A percentile compares a stretch with the other conserved stretches of the same genome.
Conservation (phyloP, 2,329 filamentous ascomycete species). For the Microdochium nivale region DNA sequence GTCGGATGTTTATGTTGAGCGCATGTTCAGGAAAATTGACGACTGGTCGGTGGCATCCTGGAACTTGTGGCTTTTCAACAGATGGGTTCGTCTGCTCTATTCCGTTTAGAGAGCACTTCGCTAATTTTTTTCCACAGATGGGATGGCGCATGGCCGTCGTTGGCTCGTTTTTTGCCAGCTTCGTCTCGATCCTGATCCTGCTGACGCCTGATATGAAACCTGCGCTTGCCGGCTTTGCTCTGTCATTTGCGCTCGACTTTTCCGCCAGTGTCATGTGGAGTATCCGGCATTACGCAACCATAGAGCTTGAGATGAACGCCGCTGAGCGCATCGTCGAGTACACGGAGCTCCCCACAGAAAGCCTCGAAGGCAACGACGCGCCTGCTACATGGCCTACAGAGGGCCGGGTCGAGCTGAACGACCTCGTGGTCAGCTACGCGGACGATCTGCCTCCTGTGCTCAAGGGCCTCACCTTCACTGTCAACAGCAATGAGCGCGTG, state of each 20-base stretch:
- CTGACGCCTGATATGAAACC: constrained; percentile 53
- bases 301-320: constrained; percentile 74
- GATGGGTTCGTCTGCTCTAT: constrained; percentile 40
- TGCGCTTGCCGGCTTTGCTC: constrained; percentile 64
- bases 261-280: constrained; percentile 55
- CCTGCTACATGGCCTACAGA: constrained; percentile 69
- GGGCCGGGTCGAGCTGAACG: constrained; percentile 63
- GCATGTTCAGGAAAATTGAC: constrained; percentile 65
- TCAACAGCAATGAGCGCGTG: constrained; percentile 59
- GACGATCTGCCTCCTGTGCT: constrained; percentile 62
- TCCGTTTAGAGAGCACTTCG: background rate
- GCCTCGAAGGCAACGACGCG: constrained; percentile 49
- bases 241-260: constrained; percentile 67
- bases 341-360: constrained; percentile 58
- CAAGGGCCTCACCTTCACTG: constrained; percentile 58
- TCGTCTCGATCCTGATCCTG: constrained; percentile 58
- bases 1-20: constrained; percentile 53
- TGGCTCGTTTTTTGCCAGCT: constrained; percentile 58
- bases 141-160: constrained; percentile 62
- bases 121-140: constrained; percentile 26
- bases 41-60: constrained; percentile 56
- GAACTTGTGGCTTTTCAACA: constrained; percentile 64
- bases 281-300: constrained; percentile 57
- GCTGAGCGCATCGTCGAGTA: constrained; percentile 72
- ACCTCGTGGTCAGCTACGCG: constrained; percentile 66